A percentile compares a stretch with the other conserved stretches of the same genome.
Evolutionary conservation across 495 filamentous ascomycete genomes (phyloP).

Genomic region (Pseudoneurospora amorphoporcata): DNA sequence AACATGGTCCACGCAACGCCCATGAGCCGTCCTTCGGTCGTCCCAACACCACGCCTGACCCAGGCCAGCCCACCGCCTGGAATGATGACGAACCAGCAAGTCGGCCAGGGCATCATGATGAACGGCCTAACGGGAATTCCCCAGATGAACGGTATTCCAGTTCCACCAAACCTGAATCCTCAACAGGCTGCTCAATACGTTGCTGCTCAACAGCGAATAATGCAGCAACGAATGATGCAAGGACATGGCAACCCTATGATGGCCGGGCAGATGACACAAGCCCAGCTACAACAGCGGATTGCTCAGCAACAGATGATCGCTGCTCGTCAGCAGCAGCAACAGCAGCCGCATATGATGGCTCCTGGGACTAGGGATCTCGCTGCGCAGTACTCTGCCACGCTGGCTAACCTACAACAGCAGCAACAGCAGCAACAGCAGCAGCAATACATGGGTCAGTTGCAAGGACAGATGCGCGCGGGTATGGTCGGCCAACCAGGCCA

Average conservation of each 20-base stretch:
- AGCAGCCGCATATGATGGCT: constrained; percentile 20
- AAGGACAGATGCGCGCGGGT: constrained; percentile 24
- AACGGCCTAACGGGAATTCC: constrained; percentile 34
- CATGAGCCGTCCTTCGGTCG: constrained; percentile 53
- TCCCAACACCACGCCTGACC: constrained; percentile 60
- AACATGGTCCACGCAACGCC: constrained; percentile 64
- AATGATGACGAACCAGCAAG: constrained; percentile 43
- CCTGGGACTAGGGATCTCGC: constrained; percentile 13
- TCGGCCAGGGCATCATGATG: constrained; percentile 41
- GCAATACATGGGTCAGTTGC: constrained; percentile 26
- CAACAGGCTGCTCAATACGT: constrained; percentile 25
- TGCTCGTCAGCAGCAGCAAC: constrained; percentile 15
- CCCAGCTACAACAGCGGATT: constrained; percentile 27
- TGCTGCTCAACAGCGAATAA: constrained; percentile 46
- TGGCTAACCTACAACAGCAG: constrained; percentile 24
- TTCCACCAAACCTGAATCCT: constrained; percentile 6
- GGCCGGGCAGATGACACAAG: constrained; percentile 19
- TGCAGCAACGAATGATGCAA: constrained; percentile 30
- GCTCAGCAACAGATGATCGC: constrained; percentile 22
- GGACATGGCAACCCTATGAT: constrained; percentile 29
- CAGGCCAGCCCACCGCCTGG: constrained; percentile 58
- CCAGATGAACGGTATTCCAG: constrained; percentile 16
- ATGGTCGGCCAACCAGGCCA: constrained; percentile 11
- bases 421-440: constrained; percentile 32
- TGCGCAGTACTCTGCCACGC: constrained; percentile 23